Conservation (phyloP, 2,329 filamentous ascomycete genomes). For the Pseudophaeomoniella oleicola region DNA sequence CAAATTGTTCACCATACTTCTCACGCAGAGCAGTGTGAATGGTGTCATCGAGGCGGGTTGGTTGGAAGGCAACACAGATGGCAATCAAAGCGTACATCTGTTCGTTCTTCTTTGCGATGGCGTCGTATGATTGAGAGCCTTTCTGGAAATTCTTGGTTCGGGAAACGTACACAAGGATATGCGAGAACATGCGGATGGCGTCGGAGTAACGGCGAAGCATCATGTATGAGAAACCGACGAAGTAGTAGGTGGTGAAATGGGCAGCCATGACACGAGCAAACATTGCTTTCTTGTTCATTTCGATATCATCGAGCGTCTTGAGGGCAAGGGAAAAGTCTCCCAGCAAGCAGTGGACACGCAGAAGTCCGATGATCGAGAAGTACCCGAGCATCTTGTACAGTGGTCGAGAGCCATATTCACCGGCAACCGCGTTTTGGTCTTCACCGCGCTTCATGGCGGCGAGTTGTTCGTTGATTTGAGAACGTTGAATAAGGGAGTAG, state of each 20-base stretch:
- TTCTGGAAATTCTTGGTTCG: slow-evolving; percentile 99
- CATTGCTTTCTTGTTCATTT: slow-evolving; percentile 99
- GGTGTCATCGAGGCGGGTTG: slow-evolving; percentile 92
- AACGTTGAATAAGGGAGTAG: slow-evolving; percentile 96
- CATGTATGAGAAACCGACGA: slow-evolving; percentile 99
- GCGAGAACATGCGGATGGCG: slow-evolving; percentile 99
- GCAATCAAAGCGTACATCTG: slow-evolving; percentile 99
- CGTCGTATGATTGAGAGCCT: slow-evolving; percentile 84
- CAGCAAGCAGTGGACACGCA: slow-evolving; percentile 89
- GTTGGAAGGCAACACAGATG: slow-evolving; percentile 97
- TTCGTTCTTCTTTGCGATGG: slow-evolving; percentile 99
- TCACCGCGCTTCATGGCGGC: slow-evolving; percentile 88
- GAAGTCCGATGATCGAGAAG: slow-evolving; percentile 95
- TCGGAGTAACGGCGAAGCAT: slow-evolving; percentile 99
- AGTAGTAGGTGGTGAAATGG: slow-evolving; percentile 99
- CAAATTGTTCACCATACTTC: slow-evolving; percentile 98
- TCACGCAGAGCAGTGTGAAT: slow-evolving; percentile 96
- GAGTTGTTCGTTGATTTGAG: slow-evolving; percentile 95
- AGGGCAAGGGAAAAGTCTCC: slow-evolving; percentile 96
- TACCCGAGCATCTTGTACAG: slow-evolving; percentile 98
- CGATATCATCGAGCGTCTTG: slow-evolving; percentile 98
- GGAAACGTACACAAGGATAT: slow-evolving; percentile 97
- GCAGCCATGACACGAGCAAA: slow-evolving; percentile 98
- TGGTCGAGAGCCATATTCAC: slow-evolving; percentile 87
- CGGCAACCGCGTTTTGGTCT: slow-evolving; percentile 73